Evolutionary conservation across 306 rosid species (phyloP), one percentile per base, ranked within the genome.

Genomic region (Acacia acuminata): DNA sequence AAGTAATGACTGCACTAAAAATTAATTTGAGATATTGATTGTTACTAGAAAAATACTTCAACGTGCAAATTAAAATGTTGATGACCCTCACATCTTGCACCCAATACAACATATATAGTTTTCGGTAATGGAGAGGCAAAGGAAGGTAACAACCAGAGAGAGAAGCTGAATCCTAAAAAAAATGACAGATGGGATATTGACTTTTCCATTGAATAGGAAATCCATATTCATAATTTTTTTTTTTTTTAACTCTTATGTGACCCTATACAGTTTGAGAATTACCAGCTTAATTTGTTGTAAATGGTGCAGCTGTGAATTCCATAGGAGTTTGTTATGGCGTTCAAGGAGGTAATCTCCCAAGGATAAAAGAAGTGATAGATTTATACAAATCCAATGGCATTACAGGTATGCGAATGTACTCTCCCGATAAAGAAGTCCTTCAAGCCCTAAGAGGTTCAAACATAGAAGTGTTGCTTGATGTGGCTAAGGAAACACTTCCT

Each of bases 311-410:
- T 10, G 51, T 20, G 24, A 14, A 69, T 3, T 69, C 73, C 17
- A 40, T 40, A 40, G 73, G 73, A 40, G 73, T 69, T n/a, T 69
- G 73, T 42, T 69, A 69, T 69, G 73, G 73, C 3, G 73, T 20
- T n/a, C 20, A 10, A 4, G 73, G 73, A n/a, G 17, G 4, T n/a
- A 13, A 40, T 42, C 73, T 69, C 10, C 73, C 73, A 69, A 69
- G 73, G 3, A 40, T 19, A 15, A 25, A 69, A 40, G 73, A 40
- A 40, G 73, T 69, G 73, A 45, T 69, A 45, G 17, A 40, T 69
- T 69, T 69, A 38, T 69, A 20, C 13, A 69, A 69, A 11, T 69
- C 73, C 51, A 69, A 69, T 40, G 32, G 73, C 30, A 69, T 69
- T 10, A 7, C 51, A 2, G n/a, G 8, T 1, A 69, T 69, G 50